phyloP scores from a whole-genome alignment of 768 basidiomycete species.

The Podaxis sp. region DNA sequence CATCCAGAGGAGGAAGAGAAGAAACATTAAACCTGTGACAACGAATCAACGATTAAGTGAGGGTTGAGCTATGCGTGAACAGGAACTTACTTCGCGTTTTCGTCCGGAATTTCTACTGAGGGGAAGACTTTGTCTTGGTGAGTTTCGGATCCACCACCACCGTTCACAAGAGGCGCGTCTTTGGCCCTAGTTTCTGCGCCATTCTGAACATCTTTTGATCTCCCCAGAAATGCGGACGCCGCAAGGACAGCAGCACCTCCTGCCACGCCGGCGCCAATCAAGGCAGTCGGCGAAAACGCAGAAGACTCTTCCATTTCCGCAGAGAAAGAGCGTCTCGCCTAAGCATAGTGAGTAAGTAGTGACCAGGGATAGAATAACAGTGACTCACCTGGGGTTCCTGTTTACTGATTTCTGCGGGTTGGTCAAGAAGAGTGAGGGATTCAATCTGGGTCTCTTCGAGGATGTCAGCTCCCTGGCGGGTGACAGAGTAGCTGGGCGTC shows the following conservation, averaged over 20 bases:
- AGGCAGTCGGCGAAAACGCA: conserved; percentile 6
- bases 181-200: neutral
- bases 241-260: conserved; percentile 6
- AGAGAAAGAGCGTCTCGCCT: conserved; percentile 9
- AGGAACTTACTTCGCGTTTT: conserved; percentile 2
- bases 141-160: neutral
- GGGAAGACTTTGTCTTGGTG: neutral
- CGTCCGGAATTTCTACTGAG: conserved; percentile 10
- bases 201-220: neutral
- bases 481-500: conserved; percentile 25
- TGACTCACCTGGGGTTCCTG: conserved; percentile 1
- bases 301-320: conserved; percentile 2
- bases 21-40: neutral
- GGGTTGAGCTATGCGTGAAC: neutral
- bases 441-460: conserved; percentile 8
- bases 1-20: conserved; percentile 1
- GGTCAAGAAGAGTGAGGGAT: neutral
- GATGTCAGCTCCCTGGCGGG: conserved; percentile 18
- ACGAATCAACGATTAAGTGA: neutral
- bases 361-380: neutral
- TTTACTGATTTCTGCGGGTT: neutral
- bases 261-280: conserved; percentile 6
- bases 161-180: neutral
- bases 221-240: conserved; percentile 3
- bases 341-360: neutral